phyloP scores from a whole-genome alignment of 2,329 filamentous ascomycete species.

The Fusarium sambucinum region DNA sequence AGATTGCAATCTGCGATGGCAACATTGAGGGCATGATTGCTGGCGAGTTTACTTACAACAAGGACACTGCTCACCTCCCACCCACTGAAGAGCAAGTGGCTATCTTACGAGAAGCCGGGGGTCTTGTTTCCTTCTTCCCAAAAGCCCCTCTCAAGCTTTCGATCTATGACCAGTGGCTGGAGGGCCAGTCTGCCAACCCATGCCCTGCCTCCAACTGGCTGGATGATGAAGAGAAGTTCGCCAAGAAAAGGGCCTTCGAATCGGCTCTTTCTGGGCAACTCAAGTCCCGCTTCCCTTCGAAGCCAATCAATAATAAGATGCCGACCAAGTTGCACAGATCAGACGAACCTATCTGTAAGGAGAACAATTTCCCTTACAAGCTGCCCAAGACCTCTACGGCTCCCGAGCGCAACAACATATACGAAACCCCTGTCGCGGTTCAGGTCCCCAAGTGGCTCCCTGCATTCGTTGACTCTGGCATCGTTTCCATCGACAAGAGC shows the following conservation, averaged over 20 bases:
- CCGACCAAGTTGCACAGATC: neutral
- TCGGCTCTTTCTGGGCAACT: constrained; percentile 22
- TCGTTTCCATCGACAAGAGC: constrained; percentile 24
- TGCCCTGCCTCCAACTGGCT: constrained; percentile 15
- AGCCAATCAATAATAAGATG: neutral
- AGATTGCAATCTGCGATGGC: constrained; percentile 32
- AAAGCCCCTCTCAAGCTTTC: neutral
- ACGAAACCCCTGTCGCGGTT: neutral
- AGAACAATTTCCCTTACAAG: constrained; percentile 6
- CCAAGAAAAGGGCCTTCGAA: constrained; percentile 22
- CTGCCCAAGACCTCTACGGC: constrained; percentile 9
- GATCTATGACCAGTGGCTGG: constrained; percentile 16
- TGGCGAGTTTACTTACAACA: constrained; percentile 33
- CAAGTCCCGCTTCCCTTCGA: constrained; percentile 13
- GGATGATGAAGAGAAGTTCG: constrained; percentile 1
- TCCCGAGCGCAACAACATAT: constrained; percentile 8
- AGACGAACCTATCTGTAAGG: neutral
- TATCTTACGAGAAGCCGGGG: constrained; percentile 23
- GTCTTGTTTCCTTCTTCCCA: constrained; percentile 4
- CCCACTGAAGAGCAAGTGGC: constrained; percentile 31
- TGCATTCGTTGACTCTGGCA: constrained; percentile 22
- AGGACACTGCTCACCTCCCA: constrained; percentile 23
- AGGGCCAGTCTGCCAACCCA: neutral
- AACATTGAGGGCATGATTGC: constrained; percentile 36
- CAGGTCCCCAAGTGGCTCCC: constrained; percentile 41